Percentiles rank a stretch among this genome's conserved stretches.
phyloP scores from a whole-genome alignment of 108 stramenopile species.

The Halocafeteria seosinensis region DNA sequence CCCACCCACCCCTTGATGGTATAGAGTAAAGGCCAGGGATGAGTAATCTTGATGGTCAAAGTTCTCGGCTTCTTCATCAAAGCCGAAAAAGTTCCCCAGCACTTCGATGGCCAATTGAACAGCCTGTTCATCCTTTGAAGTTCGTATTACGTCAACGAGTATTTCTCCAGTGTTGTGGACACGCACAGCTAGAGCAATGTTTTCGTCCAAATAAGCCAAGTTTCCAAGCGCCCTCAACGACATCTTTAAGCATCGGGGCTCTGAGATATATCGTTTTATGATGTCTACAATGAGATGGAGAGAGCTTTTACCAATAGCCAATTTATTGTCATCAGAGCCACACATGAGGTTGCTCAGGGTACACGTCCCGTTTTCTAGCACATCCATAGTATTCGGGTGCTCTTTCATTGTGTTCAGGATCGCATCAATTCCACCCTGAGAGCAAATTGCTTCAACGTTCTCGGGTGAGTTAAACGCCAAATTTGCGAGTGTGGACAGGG shows the following conservation, averaged over 20 bases:
- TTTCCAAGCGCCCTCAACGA: slow-evolving; percentile 15
- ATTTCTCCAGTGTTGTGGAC: neutral
- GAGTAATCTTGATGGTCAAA: too few relatives aligned
- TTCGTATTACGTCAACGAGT: neutral
- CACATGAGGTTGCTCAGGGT: slow-evolving; percentile 11
- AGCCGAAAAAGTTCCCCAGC: slow-evolving; percentile 9
- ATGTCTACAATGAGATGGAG: neutral
- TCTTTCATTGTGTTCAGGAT: neutral
- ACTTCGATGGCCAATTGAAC: slow-evolving; percentile 8
- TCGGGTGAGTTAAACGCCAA: neutral
- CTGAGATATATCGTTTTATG: neutral
- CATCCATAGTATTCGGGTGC: neutral
- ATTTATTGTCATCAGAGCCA: slow-evolving; percentile 11
- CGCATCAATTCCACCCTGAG: neutral
- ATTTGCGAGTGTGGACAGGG: slow-evolving; percentile 2
- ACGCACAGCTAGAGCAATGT: neutral
- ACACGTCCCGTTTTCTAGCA: slow-evolving; percentile 4
- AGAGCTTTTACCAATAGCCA: neutral
- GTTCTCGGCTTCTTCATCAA: neutral
- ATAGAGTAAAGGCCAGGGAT: too few relatives aligned
- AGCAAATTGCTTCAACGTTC: neutral
- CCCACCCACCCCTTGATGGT: too few relatives aligned
- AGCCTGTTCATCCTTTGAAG: slow-evolving; percentile 5
- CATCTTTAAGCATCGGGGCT: slow-evolving; percentile 2
- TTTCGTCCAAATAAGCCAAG: slow-evolving; percentile 3